Percentiles rank a stretch among this genome's conserved stretches.
Conservation (phyloP, 1,139 yeast genomes). For the Lodderomyces pseudojiufengensis region DNA sequence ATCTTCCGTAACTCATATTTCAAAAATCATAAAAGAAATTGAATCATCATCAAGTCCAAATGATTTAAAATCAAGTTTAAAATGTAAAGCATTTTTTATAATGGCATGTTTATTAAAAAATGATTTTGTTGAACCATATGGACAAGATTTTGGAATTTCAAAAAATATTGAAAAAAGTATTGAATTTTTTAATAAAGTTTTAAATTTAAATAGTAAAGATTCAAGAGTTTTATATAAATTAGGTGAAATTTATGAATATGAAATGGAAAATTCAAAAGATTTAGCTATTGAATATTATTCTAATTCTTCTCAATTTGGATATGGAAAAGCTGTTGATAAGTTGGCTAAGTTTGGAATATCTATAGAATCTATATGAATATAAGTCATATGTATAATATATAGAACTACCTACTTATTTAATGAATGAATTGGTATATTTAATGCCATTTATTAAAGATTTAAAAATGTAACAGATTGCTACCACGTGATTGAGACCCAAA, state of each 20-base stretch:
- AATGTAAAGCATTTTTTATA: slow-evolving; percentile 30
- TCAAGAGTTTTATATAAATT: slow-evolving; percentile 36
- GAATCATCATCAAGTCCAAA: slow-evolving; percentile 22
- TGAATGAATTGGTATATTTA: no score
- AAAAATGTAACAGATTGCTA: no score
- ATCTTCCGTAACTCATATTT: slow-evolving; percentile 39
- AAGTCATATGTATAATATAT: no score
- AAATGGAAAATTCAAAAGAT: slow-evolving; percentile 21
- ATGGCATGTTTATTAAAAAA: slow-evolving; percentile 41
- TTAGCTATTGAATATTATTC: slow-evolving; percentile 36
- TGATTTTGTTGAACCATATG: slow-evolving; percentile 28
- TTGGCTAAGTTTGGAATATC: slow-evolving; percentile 16
- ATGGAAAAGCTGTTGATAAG: slow-evolving; percentile 42
- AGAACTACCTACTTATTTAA: no score
- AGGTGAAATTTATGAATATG: slow-evolving; percentile 42
- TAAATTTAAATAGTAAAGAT: slow-evolving; percentile 31
- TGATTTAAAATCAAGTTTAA: slow-evolving; percentile 22
- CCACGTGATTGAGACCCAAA: no score
- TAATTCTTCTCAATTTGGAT: slow-evolving; percentile 40
- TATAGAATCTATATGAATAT: slow-evolving; percentile 3
- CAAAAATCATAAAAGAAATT: slow-evolving; percentile 35
- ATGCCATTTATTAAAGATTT: no score
- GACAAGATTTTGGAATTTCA: slow-evolving; percentile 37
- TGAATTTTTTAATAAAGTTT: slow-evolving; percentile 31
- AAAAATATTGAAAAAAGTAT: slow-evolving; percentile 31